Conservation (phyloP, 2,329 filamentous ascomycete species). For the Coccinonectria pachysandricola region DNA sequence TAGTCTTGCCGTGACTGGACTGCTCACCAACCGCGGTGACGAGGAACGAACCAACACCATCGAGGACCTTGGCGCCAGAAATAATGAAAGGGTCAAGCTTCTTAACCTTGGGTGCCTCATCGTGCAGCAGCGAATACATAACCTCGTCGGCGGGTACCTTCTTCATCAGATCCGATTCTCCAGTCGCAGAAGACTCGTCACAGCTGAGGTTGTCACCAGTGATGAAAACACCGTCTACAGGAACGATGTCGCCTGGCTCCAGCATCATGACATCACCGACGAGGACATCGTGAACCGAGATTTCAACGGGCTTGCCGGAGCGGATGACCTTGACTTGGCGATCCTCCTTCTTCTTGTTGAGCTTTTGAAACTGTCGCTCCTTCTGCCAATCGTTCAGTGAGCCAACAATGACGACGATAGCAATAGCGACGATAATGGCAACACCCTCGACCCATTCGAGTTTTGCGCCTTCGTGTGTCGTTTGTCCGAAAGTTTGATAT, state of each 20-base stretch:
- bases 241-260: conserved; percentile 58
- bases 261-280: conserved; percentile 61
- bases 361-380: conserved; percentile 52
- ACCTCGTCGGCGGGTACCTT: conserved; percentile 53
- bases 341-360: conserved; percentile 54
- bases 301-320: conserved; percentile 51
- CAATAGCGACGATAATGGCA: conserved; percentile 54
- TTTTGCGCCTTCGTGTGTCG: conserved; percentile 26
- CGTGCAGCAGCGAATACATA: conserved; percentile 35
- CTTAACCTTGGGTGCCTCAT: conserved; percentile 32
- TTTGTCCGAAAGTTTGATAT: conserved; percentile 52
- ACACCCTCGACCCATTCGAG: conserved; percentile 60
- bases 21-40: conserved; percentile 44
- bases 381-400: conserved; percentile 61
- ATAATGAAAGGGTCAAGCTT: conserved; percentile 57
- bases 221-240: conserved; percentile 61
- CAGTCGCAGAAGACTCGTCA: conserved; percentile 63
- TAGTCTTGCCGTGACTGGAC: conserved; percentile 42
- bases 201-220: conserved; percentile 43
- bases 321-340: conserved; percentile 55
- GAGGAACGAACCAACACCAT: conserved; percentile 44
- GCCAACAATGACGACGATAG: conserved; percentile 53
- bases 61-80: conserved; percentile 42
- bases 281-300: conserved; percentile 56
- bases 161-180: conserved; percentile 62